Conservation (phyloP, 805 yeast genomes). For the Pichia ethanolica region DNA sequence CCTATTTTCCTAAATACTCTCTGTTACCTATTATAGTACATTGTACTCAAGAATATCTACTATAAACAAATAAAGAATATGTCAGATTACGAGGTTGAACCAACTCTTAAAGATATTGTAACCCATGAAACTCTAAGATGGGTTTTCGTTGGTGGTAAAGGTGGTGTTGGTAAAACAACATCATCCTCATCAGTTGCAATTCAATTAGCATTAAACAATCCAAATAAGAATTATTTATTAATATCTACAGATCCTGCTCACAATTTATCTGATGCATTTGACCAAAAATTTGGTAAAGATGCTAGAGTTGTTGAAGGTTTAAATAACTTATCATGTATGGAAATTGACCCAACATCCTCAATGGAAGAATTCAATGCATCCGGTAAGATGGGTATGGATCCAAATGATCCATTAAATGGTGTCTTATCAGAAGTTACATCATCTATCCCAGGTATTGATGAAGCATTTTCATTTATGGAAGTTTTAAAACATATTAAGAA, state of each 20-base stretch:
- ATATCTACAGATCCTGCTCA: slow-evolving; percentile 99
- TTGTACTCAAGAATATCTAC: no score
- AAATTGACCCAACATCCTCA: slow-evolving; percentile 93
- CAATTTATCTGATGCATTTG: slow-evolving; percentile 94
- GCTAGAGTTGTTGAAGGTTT: slow-evolving; percentile 91
- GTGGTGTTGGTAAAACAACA: slow-evolving; percentile 99
- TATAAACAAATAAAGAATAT: slow-evolving; percentile 7
- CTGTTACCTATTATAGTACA: no score
- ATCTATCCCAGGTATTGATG: slow-evolving; percentile 97
- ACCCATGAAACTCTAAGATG: slow-evolving; percentile 70
- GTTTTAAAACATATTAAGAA: slow-evolving; percentile 92
- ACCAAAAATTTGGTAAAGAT: slow-evolving; percentile 96
- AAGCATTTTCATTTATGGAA: slow-evolving; percentile 95
- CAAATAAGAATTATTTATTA: slow-evolving; percentile 70
- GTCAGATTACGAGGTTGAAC: slow-evolving; percentile 56
- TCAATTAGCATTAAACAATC: slow-evolving; percentile 81
- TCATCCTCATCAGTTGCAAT: slow-evolving; percentile 93
- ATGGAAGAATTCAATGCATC: slow-evolving; percentile 65
- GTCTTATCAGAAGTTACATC: slow-evolving; percentile 89
- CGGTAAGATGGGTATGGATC: slow-evolving; percentile 34
- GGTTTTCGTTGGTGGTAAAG: slow-evolving; percentile 99
- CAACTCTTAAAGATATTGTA: slow-evolving; percentile 61
- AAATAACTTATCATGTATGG: slow-evolving; percentile 90
- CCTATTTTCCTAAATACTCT: no score
- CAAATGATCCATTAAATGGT: slow-evolving; percentile 56